phyloP scores from a whole-genome alignment of 2,329 filamentous ascomycete genomes.

The Fusarium subtropicale region DNA sequence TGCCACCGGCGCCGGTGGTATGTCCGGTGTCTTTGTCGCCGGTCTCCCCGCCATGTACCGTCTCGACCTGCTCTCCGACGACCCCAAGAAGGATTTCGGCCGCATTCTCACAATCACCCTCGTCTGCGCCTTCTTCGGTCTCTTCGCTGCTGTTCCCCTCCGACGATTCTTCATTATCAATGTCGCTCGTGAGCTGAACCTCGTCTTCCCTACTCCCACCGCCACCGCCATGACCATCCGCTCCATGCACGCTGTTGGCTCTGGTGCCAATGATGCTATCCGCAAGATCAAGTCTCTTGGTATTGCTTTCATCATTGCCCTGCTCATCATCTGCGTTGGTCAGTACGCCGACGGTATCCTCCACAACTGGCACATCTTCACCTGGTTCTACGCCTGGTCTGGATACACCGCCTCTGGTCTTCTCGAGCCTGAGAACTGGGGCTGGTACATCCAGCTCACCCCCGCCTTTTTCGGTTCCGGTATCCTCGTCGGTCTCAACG shows the following conservation, averaged over 20 bases:
- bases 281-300: conserved; percentile 68
- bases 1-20: conserved; percentile 69
- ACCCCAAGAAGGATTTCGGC: conserved; percentile 66
- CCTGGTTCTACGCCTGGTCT: conserved; percentile 67
- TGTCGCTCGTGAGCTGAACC: conserved; percentile 68
- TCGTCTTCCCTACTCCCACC: conserved; percentile 70
- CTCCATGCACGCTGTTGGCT: conserved; percentile 69
- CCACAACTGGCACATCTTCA: conserved; percentile 68
- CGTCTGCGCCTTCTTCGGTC: conserved; percentile 72
- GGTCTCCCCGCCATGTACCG: conserved; percentile 71
- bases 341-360: conserved; percentile 70
- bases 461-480: conserved; percentile 70
- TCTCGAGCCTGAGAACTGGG: conserved; percentile 67
- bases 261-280: conserved; percentile 63
- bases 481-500: conserved; percentile 65
- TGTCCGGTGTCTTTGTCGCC: conserved; percentile 68
- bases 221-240: conserved; percentile 72
- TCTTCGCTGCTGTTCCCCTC: conserved; percentile 71
- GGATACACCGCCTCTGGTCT: conserved; percentile 63
- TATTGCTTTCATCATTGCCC: conserved; percentile 61
- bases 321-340: conserved; percentile 66
- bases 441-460: conserved; percentile 69
- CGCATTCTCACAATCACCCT: conserved; percentile 70
- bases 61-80: conserved; percentile 60
- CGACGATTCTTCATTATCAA: conserved; percentile 77